A percentile compares a stretch with the other conserved stretches of the same genome.
phyloP scores from a whole-genome alignment of 345 rosid genomes.

The Nasturtium officinale region DNA sequence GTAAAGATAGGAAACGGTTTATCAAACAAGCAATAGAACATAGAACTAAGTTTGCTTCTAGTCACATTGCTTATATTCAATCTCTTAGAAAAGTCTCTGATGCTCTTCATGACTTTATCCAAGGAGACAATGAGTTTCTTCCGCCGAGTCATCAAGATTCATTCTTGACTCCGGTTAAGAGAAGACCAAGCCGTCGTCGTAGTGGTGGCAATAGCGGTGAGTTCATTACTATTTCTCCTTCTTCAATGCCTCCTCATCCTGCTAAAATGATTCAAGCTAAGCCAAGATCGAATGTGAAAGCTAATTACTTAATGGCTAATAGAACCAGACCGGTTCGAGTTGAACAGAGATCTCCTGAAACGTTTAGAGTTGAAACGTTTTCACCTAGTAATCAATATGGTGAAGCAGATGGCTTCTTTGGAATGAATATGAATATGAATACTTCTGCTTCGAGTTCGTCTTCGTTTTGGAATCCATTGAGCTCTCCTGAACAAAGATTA shows the following conservation, averaged over 20 bases:
- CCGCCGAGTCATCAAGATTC: constrained; percentile 42
- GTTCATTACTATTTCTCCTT: constrained; percentile 72
- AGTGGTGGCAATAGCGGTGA: constrained; percentile 43
- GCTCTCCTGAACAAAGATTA: constrained; percentile 46
- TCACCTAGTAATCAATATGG: constrained; percentile 62
- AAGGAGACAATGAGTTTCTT: constrained; percentile 65
- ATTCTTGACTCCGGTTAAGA: constrained; percentile 64
- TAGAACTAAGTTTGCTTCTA: constrained; percentile 75
- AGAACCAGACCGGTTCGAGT: constrained; percentile 70
- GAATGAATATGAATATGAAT: constrained; percentile 51
- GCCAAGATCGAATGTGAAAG: constrained; percentile 57
- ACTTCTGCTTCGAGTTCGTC: constrained; percentile 34
- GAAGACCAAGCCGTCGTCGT: constrained; percentile 33
- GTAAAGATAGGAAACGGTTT: constrained; percentile 84
- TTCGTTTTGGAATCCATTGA: constrained; percentile 41
- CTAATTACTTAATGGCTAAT: constrained; percentile 67
- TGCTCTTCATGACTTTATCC: constrained; percentile 72
- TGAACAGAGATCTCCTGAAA: constrained; percentile 87
- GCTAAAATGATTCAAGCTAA: constrained; percentile 50
- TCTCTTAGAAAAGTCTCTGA: constrained; percentile 83
- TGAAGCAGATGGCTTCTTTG: constrained; percentile 59
- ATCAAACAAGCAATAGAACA: constrained; percentile 91
- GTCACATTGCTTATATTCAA: constrained; percentile 78
- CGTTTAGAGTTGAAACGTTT: constrained; percentile 57
- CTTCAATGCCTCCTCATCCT: constrained; percentile 33